These are phyloP conservation scores for Fraxinus anomala DNA, from an alignment of 257 asterid species.

Conservation along the genomic window DNA sequence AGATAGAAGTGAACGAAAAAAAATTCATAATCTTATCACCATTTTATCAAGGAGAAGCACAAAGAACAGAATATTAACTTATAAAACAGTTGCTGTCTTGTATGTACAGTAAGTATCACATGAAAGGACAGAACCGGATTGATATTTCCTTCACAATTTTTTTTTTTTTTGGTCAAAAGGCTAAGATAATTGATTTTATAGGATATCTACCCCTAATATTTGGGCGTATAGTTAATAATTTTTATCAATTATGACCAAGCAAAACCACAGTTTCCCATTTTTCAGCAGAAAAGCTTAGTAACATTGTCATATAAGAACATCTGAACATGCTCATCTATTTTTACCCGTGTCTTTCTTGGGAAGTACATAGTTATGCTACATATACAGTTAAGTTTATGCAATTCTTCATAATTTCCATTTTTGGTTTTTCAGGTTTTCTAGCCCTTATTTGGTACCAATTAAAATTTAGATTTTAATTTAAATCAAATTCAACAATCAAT, in stretches of 20 bases:
- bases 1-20: slow-evolving; percentile 17
- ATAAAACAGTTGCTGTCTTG: neutral
- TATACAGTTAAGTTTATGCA: neutral
- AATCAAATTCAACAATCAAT: too few relatives aligned
- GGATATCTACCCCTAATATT: neutral
- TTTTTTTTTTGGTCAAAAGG: neutral
- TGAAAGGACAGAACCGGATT: neutral
- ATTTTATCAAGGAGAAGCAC: slow-evolving; percentile 4
- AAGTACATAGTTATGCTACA: neutral
- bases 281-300: too few relatives aligned
- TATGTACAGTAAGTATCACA: too few relatives aligned
- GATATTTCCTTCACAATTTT: neutral
- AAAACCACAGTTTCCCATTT: too few relatives aligned
- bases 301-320: neutral
- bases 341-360: neutral
- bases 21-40: neutral
- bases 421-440: neutral
- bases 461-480: too few relatives aligned
- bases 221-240: neutral
- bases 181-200: neutral
- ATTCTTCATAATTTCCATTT: neutral
- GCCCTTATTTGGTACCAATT: too few relatives aligned
- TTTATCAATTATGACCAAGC: neutral
- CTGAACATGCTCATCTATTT: neutral
- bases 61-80: neutral